phyloP scores from a whole-genome alignment of 164 flowering plant species.

The Vitis rotundifolia region DNA sequence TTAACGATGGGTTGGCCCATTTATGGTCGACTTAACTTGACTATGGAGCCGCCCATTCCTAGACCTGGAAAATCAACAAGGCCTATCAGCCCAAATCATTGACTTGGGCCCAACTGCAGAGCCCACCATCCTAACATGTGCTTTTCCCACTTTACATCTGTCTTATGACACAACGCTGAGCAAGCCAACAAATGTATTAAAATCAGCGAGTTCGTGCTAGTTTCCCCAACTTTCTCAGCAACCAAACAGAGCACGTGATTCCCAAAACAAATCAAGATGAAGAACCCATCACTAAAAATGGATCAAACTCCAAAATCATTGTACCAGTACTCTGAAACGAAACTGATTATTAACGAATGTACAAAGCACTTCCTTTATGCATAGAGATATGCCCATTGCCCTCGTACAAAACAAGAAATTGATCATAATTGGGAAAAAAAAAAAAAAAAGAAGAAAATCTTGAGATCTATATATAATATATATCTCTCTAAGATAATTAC shows the following conservation, averaged over 20 bases:
- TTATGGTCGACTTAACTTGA: too few species aligned
- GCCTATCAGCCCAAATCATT: too few species aligned
- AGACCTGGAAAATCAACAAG: too few species aligned
- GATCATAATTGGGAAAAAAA: background rate
- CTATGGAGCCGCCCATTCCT: too few species aligned
- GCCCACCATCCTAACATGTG: conserved; percentile 19
- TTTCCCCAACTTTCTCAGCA: too few species aligned
- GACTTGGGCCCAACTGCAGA: background rate
- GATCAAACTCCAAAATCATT: too few species aligned
- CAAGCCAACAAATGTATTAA: background rate
- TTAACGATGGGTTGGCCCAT: too few species aligned
- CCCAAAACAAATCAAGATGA: too few species aligned
- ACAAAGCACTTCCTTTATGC: background rate
- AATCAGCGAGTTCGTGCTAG: background rate
- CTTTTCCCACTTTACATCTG: conserved; percentile 19
- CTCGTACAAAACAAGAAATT: background rate
- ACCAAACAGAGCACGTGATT: too few species aligned
- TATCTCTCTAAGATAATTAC: conserved; percentile 6
- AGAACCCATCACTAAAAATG: too few species aligned
- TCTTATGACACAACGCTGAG: background rate
- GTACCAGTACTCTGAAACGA: too few species aligned
- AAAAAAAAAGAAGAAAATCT: background rate
- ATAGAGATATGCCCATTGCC: background rate
- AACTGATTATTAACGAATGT: too few species aligned
- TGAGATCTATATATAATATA: background rate